These are phyloP conservation scores for Pyricularia sp. DNA, from an alignment of 2,329 filamentous ascomycete species.

Conservation along the genomic window DNA sequence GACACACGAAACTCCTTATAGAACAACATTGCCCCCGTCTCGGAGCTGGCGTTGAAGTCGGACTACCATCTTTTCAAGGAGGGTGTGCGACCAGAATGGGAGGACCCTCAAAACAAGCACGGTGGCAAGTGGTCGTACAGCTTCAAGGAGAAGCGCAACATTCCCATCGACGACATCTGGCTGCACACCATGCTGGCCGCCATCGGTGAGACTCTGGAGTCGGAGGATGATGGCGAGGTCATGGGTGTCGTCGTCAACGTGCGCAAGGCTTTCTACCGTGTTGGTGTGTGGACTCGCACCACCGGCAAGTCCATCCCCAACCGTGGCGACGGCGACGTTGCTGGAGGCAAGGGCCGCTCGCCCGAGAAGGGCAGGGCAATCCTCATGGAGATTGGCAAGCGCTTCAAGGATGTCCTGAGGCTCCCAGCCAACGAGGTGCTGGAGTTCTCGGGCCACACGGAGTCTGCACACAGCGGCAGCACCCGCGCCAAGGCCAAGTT, in stretches of 20 bases:
- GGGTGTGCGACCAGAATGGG: slow-evolving; percentile 95
- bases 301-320: slow-evolving; percentile 76
- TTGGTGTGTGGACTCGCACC: slow-evolving; percentile 94
- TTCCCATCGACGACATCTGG: slow-evolving; percentile 94
- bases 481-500: slow-evolving; percentile 95
- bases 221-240: slow-evolving; percentile 89
- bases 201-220: slow-evolving; percentile 95
- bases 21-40: slow-evolving; percentile 98
- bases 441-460: slow-evolving; percentile 95
- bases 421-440: slow-evolving; percentile 68
- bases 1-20: slow-evolving; percentile 26
- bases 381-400: slow-evolving; percentile 72
- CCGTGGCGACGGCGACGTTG: slow-evolving; percentile 62
- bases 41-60: slow-evolving; percentile 91
- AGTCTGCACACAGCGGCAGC: slow-evolving; percentile 85
- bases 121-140: slow-evolving; percentile 98
- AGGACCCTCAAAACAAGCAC: slow-evolving; percentile 97
- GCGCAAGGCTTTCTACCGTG: slow-evolving; percentile 94
- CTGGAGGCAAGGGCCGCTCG: slow-evolving; percentile 68
- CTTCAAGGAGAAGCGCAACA: slow-evolving; percentile 89
- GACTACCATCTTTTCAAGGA: slow-evolving; percentile 99
- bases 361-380: slow-evolving; percentile 78
- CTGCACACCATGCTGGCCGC: slow-evolving; percentile 93
- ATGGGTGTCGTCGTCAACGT: slow-evolving; percentile 99
- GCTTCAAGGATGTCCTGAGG: slow-evolving; percentile 88